Percentiles rank a stretch among this genome's conserved stretches.
These are phyloP conservation scores for Tulasnella sp. DNA, from an alignment of 768 basidiomycete genomes.

Conservation along the genomic window DNA sequence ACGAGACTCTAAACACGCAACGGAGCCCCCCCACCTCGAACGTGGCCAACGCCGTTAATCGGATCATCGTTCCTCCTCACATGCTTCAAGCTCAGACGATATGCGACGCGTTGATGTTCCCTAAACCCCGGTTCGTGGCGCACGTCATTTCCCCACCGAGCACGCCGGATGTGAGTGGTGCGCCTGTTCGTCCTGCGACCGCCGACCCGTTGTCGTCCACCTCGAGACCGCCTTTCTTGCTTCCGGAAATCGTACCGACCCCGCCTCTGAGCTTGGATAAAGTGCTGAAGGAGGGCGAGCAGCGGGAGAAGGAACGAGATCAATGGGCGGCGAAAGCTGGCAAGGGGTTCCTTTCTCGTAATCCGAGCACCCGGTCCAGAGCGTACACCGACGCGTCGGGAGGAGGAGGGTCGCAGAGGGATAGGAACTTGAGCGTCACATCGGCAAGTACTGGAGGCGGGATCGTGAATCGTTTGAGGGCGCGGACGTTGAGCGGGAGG, in stretches of 20 bases:
- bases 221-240: background rate
- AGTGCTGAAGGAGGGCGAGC: constrained; percentile 5
- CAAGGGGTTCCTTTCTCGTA: background rate
- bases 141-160: constrained; percentile 3
- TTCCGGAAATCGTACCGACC: background rate
- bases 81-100: constrained; percentile 9
- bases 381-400: background rate
- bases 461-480: constrained; percentile 1
- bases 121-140: constrained; percentile 8
- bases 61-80: background rate
- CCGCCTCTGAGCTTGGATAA: constrained; percentile 1
- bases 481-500: constrained; percentile 9
- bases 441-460: background rate
- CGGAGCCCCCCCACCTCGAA: background rate
- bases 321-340: background rate
- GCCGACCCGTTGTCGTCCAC: background rate
- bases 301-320: background rate
- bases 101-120: constrained; percentile 13
- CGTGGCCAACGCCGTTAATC: background rate
- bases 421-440: background rate
- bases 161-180: background rate
- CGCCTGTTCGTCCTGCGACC: background rate
- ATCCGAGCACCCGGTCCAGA: background rate
- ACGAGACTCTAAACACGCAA: background rate
- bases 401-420: background rate